Base-by-base conservation (phyloP, 1,139 yeast species). In the Geotrichum histeridarum region DNA sequence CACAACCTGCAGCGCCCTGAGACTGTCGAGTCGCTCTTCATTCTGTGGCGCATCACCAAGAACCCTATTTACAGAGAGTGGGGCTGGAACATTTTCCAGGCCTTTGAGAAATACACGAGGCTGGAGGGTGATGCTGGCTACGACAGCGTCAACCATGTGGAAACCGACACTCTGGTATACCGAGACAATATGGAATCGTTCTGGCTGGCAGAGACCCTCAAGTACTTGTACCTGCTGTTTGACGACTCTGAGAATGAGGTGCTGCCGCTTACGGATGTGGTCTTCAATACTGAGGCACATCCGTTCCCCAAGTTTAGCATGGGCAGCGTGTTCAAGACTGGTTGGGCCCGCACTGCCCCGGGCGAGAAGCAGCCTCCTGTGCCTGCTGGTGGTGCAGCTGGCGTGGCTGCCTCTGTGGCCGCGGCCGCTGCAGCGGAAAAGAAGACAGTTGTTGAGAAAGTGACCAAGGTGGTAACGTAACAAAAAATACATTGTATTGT, bases 1-100 rank as follows among this genome's bases (percentile, higher is more conserved):
- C 96, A 90, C 68, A 89, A 89, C 68, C 73, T 90, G 60, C 97
- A 90, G 72, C 80, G 97, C 61, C 97, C 98, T 1, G 98, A 91
- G 68, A 88, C 97, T 0, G 95, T 90, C 2, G 98, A 91, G 70
- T 85, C 95, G 0, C 75, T 91, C 50, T 90, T 86, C 75, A 78
- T 86, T 62, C 72, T 91, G 60, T 91, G 84, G 73, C 80, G 94
- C 62, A 74, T 90, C 61, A 88, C 96, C 0, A 84, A 85, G 32
- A 94, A 91, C 65, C 80, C 78, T 35, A 85, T 84, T 64, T 91
- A 90, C 69, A 80, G 97, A 61, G 78, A 84, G 63, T 90, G 95
- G 90, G 97, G 97, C 9, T 87, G 86, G 79, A 86, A 86, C 64
- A 88, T 91, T 45, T 87, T 90, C 71, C 73, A 83, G 64, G 80